phyloP scores from a whole-genome alignment of 169 alveolate species.

The Plasmodium knowlesi region DNA sequence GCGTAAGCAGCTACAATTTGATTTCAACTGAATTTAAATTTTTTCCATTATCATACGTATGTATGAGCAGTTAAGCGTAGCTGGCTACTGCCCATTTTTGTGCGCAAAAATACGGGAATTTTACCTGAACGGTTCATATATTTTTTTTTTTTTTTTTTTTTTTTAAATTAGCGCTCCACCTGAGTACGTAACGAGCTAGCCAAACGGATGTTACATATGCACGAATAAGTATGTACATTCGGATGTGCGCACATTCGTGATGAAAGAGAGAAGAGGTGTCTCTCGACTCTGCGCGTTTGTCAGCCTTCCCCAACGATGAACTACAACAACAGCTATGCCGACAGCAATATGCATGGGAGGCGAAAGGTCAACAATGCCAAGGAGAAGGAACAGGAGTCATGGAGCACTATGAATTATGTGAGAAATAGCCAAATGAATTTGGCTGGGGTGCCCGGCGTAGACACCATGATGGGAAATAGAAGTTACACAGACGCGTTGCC shows the following conservation, averaged over 20 bases:
- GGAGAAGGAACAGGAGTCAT: conserved; percentile 3
- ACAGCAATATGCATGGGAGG: conserved; percentile 27
- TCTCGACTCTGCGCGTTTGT: neutral
- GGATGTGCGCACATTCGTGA: neutral
- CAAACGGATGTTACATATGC: neutral
- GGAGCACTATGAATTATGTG: conserved; percentile 11
- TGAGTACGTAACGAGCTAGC: neutral
- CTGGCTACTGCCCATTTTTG: neutral
- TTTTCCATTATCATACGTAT: neutral
- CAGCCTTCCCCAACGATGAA: conserved; percentile 19
- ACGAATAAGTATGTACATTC: neutral
- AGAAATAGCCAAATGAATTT: conserved; percentile 14
- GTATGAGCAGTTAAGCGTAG: neutral
- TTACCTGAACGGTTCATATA: neutral
- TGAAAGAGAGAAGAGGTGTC: neutral
- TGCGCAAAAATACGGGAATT: neutral
- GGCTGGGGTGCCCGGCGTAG: neutral
- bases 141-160: neutral
- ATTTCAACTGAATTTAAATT: neutral
- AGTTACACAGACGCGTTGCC: neutral
- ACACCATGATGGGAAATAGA: neutral
- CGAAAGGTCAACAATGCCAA: conserved; percentile 47
- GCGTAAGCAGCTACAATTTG: neutral
- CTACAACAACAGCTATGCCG: conserved; percentile 33
- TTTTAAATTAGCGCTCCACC: neutral